phyloP scores from a whole-genome alignment of 208 protist genomes.

The Porcisia deanei region DNA sequence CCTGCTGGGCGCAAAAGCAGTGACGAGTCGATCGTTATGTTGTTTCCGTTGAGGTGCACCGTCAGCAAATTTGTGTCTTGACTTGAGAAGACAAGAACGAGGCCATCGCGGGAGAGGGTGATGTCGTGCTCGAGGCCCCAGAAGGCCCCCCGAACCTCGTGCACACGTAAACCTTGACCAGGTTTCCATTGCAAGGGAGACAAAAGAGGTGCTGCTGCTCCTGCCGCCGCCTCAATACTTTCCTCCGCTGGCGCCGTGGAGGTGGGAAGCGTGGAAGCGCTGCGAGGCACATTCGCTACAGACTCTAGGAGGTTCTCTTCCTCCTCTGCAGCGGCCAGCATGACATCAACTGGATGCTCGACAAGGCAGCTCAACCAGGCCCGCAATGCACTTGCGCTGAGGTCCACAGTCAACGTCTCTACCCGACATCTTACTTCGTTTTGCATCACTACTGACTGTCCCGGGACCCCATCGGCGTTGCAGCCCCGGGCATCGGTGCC shows the following conservation, averaged over 20 bases:
- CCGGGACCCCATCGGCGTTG: background rate
- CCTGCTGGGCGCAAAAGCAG: slow-evolving; percentile 27
- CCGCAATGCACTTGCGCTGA: slow-evolving; percentile 27
- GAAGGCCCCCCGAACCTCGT: slow-evolving; percentile 21
- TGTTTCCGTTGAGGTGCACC: slow-evolving; percentile 65
- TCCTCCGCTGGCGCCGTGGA: background rate
- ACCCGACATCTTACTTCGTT: slow-evolving; percentile 23
- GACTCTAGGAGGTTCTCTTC: slow-evolving; percentile 9
- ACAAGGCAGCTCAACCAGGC: slow-evolving; percentile 32
- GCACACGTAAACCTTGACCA: slow-evolving; percentile 25
- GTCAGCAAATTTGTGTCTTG: slow-evolving; percentile 68
- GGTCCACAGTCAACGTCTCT: slow-evolving; percentile 25
- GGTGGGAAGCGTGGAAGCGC: background rate
- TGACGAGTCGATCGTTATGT: slow-evolving; percentile 46
- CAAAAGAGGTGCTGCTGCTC: background rate
- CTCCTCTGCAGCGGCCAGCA: slow-evolving; percentile 21
- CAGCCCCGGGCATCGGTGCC: background rate
- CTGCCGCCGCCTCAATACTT: background rate
- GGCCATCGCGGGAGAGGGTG: slow-evolving; percentile 36
- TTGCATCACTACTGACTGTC: slow-evolving; percentile 12
- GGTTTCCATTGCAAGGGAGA: slow-evolving; percentile 20
- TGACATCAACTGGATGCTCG: slow-evolving; percentile 22
- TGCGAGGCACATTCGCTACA: background rate
- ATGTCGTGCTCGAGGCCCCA: slow-evolving; percentile 36
- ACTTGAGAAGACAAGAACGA: slow-evolving; percentile 71